A percentile compares a stretch with the other conserved stretches of the same genome.
Evolutionary conservation across 2,329 filamentous ascomycete genomes (phyloP).

Genomic region (Teratosphaeria nubilosa): DNA sequence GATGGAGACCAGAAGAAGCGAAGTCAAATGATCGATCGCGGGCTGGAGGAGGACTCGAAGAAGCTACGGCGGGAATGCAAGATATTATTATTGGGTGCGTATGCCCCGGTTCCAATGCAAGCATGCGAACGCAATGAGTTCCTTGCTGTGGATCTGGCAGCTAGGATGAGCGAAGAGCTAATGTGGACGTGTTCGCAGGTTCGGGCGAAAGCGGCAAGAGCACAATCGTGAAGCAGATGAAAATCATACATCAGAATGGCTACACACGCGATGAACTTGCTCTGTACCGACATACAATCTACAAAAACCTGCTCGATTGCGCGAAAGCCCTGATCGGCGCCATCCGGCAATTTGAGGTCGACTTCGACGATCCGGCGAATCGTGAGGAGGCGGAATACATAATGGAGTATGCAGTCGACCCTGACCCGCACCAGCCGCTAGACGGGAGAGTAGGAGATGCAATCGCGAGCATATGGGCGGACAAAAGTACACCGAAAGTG

Average conservation of each 20-base stretch:
- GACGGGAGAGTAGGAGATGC: conserved; percentile 73
- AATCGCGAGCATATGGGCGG: conserved; percentile 79
- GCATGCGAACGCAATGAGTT: not conserved
- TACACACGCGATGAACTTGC: conserved; percentile 90
- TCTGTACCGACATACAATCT: conserved; percentile 90
- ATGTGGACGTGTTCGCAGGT: conserved; percentile 43
- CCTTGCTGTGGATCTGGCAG: not conserved
- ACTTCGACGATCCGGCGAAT: conserved; percentile 62
- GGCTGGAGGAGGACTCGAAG: conserved; percentile 87
- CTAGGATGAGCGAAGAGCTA: conserved; percentile 1
- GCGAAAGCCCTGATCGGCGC: conserved; percentile 85
- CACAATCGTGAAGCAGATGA: conserved; percentile 99
- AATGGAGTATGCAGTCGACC: conserved; percentile 78
- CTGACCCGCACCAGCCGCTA: conserved; percentile 77
- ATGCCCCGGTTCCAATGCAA: conserved; percentile 16
- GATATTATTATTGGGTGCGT: conserved; percentile 76
- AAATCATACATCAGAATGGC: conserved; percentile 97
- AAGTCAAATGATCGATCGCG: conserved; percentile 90
- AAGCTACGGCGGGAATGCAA: conserved; percentile 96
- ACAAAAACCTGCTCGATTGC: conserved; percentile 97
- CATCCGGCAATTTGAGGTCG: conserved; percentile 84
- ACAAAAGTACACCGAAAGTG: conserved; percentile 69
- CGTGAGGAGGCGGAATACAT: conserved; percentile 69
- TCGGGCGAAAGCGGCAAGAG: conserved; percentile 98
- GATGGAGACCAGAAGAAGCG: conserved; percentile 90